Evolutionary conservation across 1,139 yeast species (phyloP).

Genomic region (Kodamaea derodonti): DNA sequence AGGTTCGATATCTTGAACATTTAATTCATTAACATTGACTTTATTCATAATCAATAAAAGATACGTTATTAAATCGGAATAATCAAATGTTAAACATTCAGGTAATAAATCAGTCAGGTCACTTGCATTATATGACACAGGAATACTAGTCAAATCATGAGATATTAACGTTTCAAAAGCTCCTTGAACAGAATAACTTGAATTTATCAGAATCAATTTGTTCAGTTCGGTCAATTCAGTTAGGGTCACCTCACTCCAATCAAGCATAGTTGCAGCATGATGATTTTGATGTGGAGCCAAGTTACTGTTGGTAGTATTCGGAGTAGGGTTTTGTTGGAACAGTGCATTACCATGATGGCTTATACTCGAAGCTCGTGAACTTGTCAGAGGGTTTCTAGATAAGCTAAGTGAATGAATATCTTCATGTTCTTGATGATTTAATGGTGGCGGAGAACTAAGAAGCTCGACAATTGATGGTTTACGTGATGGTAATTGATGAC

Average conservation of each 20-base stretch:
- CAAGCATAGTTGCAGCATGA: conserved; percentile 23
- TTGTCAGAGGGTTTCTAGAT: conserved; percentile 41
- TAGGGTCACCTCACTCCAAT: conserved; percentile 74
- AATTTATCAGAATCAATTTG: conserved; percentile 65
- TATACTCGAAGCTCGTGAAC: conserved; percentile 28
- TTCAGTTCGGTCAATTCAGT: conserved; percentile 75
- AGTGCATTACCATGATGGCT: conserved; percentile 12
- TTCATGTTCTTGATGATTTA: conserved; percentile 24
- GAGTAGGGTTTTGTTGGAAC: conserved; percentile 4
- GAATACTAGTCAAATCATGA: conserved; percentile 78
- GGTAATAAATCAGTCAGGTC: conserved; percentile 40
- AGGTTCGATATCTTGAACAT: conserved; percentile 22
- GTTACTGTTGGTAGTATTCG: conserved; percentile 5
- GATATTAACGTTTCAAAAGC: conserved; percentile 77
- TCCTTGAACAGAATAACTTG: conserved; percentile 67
- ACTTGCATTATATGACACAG: conserved; percentile 52
- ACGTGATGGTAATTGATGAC: conserved; percentile 30
- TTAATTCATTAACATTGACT: conserved; percentile 39
- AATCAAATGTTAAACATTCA: conserved; percentile 81
- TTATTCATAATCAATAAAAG: conserved; percentile 71
- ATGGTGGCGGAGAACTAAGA: conserved; percentile 79
- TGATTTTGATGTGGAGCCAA: conserved; percentile 8
- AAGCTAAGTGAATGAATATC: conserved; percentile 38
- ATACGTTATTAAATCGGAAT: conserved; percentile 85
- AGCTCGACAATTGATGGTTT: conserved; percentile 80